A percentile compares a stretch with the other conserved stretches of the same genome.
Conservation (phyloP, 2,329 filamentous ascomycete genomes). For the Monosporascus sp. region DNA sequence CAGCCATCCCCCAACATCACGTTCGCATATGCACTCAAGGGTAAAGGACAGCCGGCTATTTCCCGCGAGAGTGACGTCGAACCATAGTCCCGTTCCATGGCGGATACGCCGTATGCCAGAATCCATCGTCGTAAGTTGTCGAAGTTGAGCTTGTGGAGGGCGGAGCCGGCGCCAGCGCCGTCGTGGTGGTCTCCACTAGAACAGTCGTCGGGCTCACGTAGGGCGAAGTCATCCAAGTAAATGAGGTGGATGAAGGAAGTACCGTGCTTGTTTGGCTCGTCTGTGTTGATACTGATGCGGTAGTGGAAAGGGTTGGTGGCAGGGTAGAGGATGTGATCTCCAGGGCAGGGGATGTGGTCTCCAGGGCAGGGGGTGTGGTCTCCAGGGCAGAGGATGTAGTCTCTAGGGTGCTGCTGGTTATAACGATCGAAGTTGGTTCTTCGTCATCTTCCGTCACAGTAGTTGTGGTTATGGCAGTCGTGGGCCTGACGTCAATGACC, state of each 20-base stretch:
- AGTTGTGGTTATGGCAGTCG: constrained; percentile 14
- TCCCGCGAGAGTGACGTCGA: constrained; percentile 10
- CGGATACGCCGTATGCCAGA: constrained; percentile 42
- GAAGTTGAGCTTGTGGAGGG: constrained; percentile 5
- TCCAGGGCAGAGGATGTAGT: not conserved
- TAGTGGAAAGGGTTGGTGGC: constrained; percentile 3
- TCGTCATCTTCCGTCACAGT: constrained; percentile 18
- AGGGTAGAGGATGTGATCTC: not conserved
- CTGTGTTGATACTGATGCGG: constrained; percentile 1
- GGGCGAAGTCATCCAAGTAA: not conserved
- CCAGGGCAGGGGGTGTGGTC: not conserved
- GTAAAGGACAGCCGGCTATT: not conserved
- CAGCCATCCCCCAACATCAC: not conserved
- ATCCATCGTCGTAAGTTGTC: constrained; percentile 35
- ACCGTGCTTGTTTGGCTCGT: not conserved
- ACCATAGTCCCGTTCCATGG: constrained; percentile 36
- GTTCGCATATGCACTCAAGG: not conserved
- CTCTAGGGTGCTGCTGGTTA: not conserved
- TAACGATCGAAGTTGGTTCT: constrained; percentile 7
- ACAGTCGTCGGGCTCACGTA: not conserved
- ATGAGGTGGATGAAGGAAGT: not conserved
- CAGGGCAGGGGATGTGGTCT: not conserved
- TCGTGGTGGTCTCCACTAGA: not conserved
- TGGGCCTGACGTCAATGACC: constrained; percentile 23
- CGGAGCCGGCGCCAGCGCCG: not conserved